These are phyloP conservation scores for Arxiozyma slooffiae DNA, from an alignment of 1,139 yeast genomes.

Conservation along the genomic window DNA sequence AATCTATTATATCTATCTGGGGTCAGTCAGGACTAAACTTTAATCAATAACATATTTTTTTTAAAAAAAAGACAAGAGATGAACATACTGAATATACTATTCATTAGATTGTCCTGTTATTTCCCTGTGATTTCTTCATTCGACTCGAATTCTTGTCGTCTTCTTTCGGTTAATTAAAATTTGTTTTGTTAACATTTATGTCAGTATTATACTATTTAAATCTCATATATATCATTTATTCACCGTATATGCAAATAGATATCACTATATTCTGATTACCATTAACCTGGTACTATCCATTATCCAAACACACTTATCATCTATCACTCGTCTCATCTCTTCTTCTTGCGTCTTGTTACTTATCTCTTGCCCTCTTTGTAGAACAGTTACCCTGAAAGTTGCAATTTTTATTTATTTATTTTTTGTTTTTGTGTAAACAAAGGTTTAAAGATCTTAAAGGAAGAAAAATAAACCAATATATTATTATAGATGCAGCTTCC, in stretches of 20 bases:
- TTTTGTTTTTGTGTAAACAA: slow-evolving; percentile 2
- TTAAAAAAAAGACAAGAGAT: slow-evolving; percentile 8
- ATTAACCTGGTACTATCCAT: too few relatives aligned
- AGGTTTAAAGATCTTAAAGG: slow-evolving; percentile 1
- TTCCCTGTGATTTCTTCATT: not conserved
- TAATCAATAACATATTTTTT: slow-evolving; percentile 11
- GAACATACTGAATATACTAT: slow-evolving; percentile 18
- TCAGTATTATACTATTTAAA: too few relatives aligned
- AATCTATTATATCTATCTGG: slow-evolving; percentile 13
- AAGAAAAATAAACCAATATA: not conserved
- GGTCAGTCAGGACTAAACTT: slow-evolving; percentile 15
- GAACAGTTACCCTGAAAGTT: not conserved
- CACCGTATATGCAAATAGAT: too few relatives aligned
- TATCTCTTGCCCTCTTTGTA: not conserved
- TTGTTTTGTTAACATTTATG: not conserved
- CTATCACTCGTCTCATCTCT: too few relatives aligned
- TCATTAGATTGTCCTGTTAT: not conserved
- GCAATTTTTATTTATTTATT: too few relatives aligned
- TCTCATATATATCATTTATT: too few relatives aligned
- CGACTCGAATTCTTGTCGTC: not conserved
- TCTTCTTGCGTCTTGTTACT: not conserved
- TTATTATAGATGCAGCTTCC: not conserved
- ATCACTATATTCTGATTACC: too few relatives aligned
- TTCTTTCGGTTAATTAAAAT: not conserved
- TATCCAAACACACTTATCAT: too few relatives aligned